Conservation (phyloP, 1,284 basidiomycete species). For the Takashimella koratensis region DNA sequence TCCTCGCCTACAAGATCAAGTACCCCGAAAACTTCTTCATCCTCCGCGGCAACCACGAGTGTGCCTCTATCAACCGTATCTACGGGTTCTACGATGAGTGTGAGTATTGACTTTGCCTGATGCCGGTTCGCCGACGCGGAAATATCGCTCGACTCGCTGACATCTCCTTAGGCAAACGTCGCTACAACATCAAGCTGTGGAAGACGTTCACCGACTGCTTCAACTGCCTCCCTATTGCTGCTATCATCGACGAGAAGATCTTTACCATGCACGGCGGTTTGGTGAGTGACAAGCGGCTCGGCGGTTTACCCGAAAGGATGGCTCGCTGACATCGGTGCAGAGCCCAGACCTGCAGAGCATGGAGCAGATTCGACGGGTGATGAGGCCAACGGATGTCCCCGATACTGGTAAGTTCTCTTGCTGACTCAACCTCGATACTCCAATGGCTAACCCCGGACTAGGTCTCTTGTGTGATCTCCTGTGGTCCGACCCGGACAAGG, state of each 20-base stretch:
- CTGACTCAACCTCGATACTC: too few species aligned
- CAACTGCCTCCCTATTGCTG: slow-evolving; percentile 62
- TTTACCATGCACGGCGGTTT: slow-evolving; percentile 55
- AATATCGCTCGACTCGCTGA: too few species aligned
- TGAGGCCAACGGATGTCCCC: slow-evolving; percentile 98
- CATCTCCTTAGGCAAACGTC: slow-evolving; percentile 54
- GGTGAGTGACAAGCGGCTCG: slow-evolving; percentile 18
- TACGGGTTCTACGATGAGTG: slow-evolving; percentile 64
- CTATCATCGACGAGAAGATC: slow-evolving; percentile 63
- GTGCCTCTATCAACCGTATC: slow-evolving; percentile 59
- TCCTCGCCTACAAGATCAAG: slow-evolving; percentile 59
- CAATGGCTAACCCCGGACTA: too few species aligned
- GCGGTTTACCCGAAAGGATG: neutral
- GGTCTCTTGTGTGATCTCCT: slow-evolving; percentile 93
- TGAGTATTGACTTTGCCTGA: slow-evolving; percentile 24
- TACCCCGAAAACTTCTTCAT: slow-evolving; percentile 64
- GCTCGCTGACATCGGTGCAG: too few species aligned
- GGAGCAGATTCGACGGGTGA: slow-evolving; percentile 99
- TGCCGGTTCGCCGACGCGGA: too few species aligned
- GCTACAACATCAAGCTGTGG: slow-evolving; percentile 64
- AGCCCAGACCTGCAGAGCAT: slow-evolving; percentile 97
- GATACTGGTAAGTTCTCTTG: slow-evolving; percentile 91
- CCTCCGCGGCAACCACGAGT: slow-evolving; percentile 61
- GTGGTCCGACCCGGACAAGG: slow-evolving; percentile 99
- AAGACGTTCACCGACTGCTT: slow-evolving; percentile 64